Evolutionary conservation across 306 rosid species (phyloP), one percentile per base, ranked within the genome.

Genomic region (Oemleria cerasiformis): DNA sequence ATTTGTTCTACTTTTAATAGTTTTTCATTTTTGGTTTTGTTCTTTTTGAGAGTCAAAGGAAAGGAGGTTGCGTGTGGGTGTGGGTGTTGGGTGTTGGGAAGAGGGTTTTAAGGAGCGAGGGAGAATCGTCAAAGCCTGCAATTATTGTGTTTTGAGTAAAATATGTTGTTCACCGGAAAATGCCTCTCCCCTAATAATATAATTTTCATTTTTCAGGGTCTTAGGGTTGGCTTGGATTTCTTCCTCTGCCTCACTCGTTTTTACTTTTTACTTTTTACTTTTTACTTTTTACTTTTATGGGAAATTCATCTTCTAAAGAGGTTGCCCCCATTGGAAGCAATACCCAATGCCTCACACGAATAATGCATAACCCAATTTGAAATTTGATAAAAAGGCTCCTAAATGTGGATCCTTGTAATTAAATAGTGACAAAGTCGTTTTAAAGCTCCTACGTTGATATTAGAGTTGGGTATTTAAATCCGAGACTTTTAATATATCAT

Each of bases 51-150:
- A 86, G 92, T 92, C 97, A 89, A 86, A 83, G 86, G 88, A 89
- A 86, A 83, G 86, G 88, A 68, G 88, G 71, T 89, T 87, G 97
- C 96, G 97, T 92, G 96, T 81, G 88, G 89, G 83, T 77, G 79
- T 92, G 75, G n/a, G n/a, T n/a, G n/a, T n/a, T n/a, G n/a, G n/a
- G n/a, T n/a, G n/a, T n/a, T n/a, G n/a, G 36, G 79, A 81, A 79
- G 78, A 40, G 63, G 70, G 21, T 79, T 73, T 81, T n/a, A 73
- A 64, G 76, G 68, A 67, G 75, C 56, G 17, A 71, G 70, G 72
- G 34, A 75, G 80, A 89, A 80, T 80, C 92, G 94, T 89, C 97
- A 87, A 89, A 87, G 69, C 54, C 68, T 78, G 70, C 89, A 81
- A 92, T 87, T 89, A 87, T 92, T 89, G 86, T 62, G 84, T 84